A percentile compares a stretch with the other conserved stretches of the same genome.
Evolutionary conservation across 2,329 filamentous ascomycete species (phyloP).

Genomic region (Seiridium unicorne): DNA sequence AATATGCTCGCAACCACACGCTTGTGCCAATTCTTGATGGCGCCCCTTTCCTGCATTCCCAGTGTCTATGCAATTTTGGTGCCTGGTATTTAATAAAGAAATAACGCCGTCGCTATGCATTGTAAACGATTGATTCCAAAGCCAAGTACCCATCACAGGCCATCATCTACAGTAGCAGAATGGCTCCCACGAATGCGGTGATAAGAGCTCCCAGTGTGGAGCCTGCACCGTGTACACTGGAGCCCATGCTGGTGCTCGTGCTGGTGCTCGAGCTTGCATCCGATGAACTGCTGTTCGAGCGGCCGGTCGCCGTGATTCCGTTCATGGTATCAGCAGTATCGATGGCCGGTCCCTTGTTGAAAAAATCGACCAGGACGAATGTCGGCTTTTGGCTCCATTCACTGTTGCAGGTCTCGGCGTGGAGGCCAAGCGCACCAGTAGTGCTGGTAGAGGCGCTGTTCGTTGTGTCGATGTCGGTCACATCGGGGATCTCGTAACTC

Average conservation of each 20-base stretch:
- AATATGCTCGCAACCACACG: no score
- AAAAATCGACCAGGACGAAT: constrained; percentile 80
- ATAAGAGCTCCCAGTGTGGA: constrained; percentile 38
- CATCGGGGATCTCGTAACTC: constrained; percentile 60
- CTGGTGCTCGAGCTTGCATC: constrained; percentile 15
- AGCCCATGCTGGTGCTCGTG: constrained; percentile 14
- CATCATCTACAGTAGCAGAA: constrained; percentile 33
- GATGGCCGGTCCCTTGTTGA: constrained; percentile 69
- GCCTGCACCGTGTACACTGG: constrained; percentile 10
- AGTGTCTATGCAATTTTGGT: background rate
- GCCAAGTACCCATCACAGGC: background rate
- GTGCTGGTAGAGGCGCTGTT: constrained; percentile 59
- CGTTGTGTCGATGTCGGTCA: constrained; percentile 58
- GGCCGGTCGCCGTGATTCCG: constrained; percentile 38
- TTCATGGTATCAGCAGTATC: constrained; percentile 69
- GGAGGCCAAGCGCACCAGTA: constrained; percentile 52
- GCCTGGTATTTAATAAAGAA: background rate
- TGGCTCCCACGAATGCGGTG: constrained; percentile 39
- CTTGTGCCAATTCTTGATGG: background rate
- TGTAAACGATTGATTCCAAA: constrained; percentile 2
- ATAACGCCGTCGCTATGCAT: constrained; percentile 29
- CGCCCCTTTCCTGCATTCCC: background rate
- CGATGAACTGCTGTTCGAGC: constrained; percentile 13
- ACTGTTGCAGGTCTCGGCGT: constrained; percentile 51
- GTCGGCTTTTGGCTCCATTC: constrained; percentile 65